Evolutionary conservation across 495 filamentous ascomycete genomes (phyloP).

Genomic region (Penicillium malachiteum): DNA sequence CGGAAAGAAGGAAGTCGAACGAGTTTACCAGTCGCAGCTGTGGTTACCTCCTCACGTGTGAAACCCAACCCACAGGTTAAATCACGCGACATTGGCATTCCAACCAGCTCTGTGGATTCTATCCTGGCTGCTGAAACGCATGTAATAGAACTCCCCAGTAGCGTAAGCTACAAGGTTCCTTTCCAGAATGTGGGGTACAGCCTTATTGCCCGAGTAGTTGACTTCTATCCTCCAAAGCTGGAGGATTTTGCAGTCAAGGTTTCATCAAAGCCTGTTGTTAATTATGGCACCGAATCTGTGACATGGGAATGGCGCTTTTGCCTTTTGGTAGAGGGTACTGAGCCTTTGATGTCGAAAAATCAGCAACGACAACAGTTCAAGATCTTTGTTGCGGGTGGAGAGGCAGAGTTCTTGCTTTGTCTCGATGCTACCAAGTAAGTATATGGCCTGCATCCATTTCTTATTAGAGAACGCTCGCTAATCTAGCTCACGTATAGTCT

Average conservation of each 20-base stretch:
- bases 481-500: conserved; percentile 44
- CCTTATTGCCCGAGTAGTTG: conserved; percentile 68
- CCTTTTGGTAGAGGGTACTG: conserved; percentile 65
- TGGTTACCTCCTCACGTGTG: conserved; percentile 34
- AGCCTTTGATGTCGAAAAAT: conserved; percentile 22
- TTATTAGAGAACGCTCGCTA: neutral
- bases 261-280: conserved; percentile 48
- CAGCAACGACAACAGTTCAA: conserved; percentile 51
- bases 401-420: conserved; percentile 64
- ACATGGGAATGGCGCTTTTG: conserved; percentile 80
- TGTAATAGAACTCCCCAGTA: conserved; percentile 40
- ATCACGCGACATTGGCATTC: conserved; percentile 18
- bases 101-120: conserved; percentile 34
- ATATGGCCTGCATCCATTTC: too few relatives aligned
- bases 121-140: conserved; percentile 44
- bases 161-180: conserved; percentile 50
- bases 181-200: conserved; percentile 76
- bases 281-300: conserved; percentile 32
- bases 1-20: conserved; percentile 37
- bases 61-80: conserved; percentile 39
- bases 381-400: conserved; percentile 62
- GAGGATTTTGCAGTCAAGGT: conserved; percentile 67
- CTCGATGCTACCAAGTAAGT: conserved; percentile 68
- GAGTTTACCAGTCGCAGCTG: conserved; percentile 15
- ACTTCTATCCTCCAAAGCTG: conserved; percentile 72